phyloP scores from a whole-genome alignment of 306 rosid genomes.

The Cucurbita ficifolia region DNA sequence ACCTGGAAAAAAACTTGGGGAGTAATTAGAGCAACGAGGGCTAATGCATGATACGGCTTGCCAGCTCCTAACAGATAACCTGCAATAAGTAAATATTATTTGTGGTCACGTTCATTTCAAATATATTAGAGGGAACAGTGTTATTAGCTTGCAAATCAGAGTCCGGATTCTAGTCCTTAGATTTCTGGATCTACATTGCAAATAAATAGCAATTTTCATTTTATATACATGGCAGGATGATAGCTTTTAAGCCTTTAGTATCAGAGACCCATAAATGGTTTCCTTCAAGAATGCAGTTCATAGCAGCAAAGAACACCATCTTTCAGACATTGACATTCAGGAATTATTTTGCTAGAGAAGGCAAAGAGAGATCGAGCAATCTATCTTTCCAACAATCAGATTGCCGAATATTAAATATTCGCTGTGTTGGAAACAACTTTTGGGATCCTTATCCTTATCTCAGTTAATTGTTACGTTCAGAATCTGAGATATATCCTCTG shows the following conservation, averaged over 20 bases:
- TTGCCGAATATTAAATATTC: background rate
- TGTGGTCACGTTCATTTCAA: background rate
- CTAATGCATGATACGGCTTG: slow-evolving; percentile 77
- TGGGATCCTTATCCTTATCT: background rate
- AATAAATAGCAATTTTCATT: background rate
- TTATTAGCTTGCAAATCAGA: background rate
- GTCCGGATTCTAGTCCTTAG: background rate
- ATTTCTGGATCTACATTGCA: background rate
- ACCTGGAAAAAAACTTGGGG: slow-evolving; percentile 96
- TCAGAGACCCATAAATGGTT: background rate
- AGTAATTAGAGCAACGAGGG: slow-evolving; percentile 54
- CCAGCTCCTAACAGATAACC: slow-evolving; percentile 86
- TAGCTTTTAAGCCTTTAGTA: background rate
- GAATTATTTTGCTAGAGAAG: background rate
- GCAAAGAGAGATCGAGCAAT: background rate
- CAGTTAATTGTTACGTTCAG: background rate
- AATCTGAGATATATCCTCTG: background rate
- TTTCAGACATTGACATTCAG: background rate
- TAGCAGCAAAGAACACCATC: background rate
- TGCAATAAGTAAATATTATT: slow-evolving; percentile 17
- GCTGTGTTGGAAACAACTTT: background rate
- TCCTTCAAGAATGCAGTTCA: background rate
- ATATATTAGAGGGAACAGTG: background rate
- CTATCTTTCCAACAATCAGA: background rate
- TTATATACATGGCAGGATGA: background rate